Evolutionary conservation across 2,329 filamentous ascomycete genomes (phyloP), one percentile per base, ranked within the genome.

Genomic region (Diaporthe capsici): DNA sequence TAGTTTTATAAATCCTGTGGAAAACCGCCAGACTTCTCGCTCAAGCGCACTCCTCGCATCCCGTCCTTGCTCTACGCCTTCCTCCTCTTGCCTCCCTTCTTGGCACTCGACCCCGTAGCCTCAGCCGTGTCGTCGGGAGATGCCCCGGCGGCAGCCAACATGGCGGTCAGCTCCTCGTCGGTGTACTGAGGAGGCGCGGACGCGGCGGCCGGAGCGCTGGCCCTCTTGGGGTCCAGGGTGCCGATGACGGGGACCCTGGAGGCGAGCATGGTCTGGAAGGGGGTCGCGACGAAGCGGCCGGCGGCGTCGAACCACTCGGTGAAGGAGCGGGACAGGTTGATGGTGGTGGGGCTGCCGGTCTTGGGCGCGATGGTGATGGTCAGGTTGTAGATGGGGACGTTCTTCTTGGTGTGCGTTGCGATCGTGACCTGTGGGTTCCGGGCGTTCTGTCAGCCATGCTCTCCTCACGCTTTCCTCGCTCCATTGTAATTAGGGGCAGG

Each of bases 381-480:
- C 76, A 98, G 86, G 81, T 94, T 90, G 87, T 99, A 99, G 60
- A 92, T 90, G 0, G 95, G 95, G 53, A 93, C 90, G 84, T 96
- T 91, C 84, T 98, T 98, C 81, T 94, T 93, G 0, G 91, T 92
- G 1, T 89, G 90, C 53, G 92, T 94, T 2, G 90, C 88, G 79
- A 98, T 92, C 22, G 90, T 90, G 82, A 98, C 90, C 93, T 97
- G 78, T 65, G 39, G 10, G 13, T 42, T 42, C 34, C 51, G 22
- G 3, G 12, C 47, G 8, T 28, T 44, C 13, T 49, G 44, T 49
- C 20, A 49, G 44, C 7, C 44, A 9, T 34, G n/a, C 13, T 25
- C 22, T 4, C 42, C 28, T 15, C 25, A 10, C 39, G 2, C 57
- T 28, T 31, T 10, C 28, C 15, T 4, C 7, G 8, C 31, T 47